phyloP scores from a whole-genome alignment of 495 filamentous ascomycete species.

The Hypoxylon subgilvum region DNA sequence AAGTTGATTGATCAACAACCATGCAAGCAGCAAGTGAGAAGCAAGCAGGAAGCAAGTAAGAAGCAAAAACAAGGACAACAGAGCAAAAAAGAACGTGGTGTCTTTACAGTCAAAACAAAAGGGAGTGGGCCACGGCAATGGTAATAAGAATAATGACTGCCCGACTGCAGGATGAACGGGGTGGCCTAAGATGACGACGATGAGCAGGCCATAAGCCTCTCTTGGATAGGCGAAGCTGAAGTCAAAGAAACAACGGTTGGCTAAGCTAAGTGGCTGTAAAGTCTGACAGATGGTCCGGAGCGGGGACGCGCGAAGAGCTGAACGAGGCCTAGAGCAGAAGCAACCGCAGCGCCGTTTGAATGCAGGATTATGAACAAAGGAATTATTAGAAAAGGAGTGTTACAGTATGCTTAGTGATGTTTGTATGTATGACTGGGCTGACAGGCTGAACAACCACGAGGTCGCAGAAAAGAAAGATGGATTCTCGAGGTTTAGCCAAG shows the following conservation, averaged over 20 bases:
- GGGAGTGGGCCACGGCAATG: too few relatives aligned
- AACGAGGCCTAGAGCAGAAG: constrained; percentile 4
- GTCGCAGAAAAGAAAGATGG: constrained; percentile 6
- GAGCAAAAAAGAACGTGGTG: too few relatives aligned
- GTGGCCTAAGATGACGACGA: constrained; percentile 18
- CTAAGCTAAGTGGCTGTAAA: constrained; percentile 19
- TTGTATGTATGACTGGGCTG: background rate
- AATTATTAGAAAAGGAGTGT: background rate
- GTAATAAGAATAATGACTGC: background rate
- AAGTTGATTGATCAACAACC: constrained; percentile 42
- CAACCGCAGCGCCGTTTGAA: constrained; percentile 1
- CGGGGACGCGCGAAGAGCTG: constrained; percentile 18
- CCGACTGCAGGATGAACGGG: constrained; percentile 3
- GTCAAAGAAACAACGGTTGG: constrained; percentile 9
- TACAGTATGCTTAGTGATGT: background rate
- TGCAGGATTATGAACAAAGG: background rate
- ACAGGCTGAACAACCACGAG: background rate
- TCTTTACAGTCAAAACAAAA: background rate
- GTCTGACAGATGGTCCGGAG: constrained; percentile 23
- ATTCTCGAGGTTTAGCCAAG: background rate
- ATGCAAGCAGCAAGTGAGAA: constrained; percentile 19
- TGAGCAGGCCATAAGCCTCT: constrained; percentile 12
- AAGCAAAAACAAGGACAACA: too few relatives aligned
- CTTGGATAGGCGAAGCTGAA: constrained; percentile 18
- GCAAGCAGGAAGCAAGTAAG: background rate